Conservation (phyloP, 805 yeast species). For the Zygotorulaspora danielsina region DNA sequence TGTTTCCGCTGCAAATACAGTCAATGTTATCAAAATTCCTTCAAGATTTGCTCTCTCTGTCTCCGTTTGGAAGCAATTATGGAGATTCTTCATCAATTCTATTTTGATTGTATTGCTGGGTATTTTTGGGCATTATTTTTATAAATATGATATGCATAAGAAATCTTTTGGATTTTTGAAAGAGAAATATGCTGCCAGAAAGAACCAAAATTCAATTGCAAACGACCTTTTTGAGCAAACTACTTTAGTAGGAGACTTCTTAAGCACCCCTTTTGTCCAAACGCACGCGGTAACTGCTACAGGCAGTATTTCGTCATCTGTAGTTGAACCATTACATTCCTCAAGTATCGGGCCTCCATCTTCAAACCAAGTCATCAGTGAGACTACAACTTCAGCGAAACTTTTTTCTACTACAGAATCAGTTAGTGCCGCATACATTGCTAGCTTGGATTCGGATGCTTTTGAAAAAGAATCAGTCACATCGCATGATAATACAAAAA, state of each 20-base stretch:
- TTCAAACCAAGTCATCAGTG: too few relatives aligned
- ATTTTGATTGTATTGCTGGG: constrained; percentile 28
- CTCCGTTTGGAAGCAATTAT: constrained; percentile 23
- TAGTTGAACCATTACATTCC: background rate
- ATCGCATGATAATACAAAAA: too few relatives aligned
- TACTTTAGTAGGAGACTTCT: constrained; percentile 22
- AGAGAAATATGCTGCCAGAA: constrained; percentile 18
- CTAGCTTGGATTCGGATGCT: too few relatives aligned
- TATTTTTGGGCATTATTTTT: constrained; percentile 21
- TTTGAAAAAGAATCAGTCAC: too few relatives aligned
- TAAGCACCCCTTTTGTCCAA: constrained; percentile 3
- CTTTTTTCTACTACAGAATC: too few relatives aligned
- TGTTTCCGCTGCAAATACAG: constrained; percentile 71
- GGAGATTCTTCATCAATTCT: constrained; percentile 25
- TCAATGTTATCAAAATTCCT: constrained; percentile 61
- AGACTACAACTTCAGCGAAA: too few relatives aligned
- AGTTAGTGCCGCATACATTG: too few relatives aligned
- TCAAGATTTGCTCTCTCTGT: constrained; percentile 39
- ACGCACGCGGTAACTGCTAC: background rate
- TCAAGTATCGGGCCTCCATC: background rate
- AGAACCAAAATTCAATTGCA: constrained; percentile 14
- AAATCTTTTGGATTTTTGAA: constrained; percentile 19
- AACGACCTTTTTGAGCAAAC: constrained; percentile 20
- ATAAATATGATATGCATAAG: constrained; percentile 25
- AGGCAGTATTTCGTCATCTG: background rate